Evolutionary conservation across 352 stramenopile genomes (phyloP), one percentile per base, ranked within the genome.

Genomic region (Thalassiosira hispida): DNA sequence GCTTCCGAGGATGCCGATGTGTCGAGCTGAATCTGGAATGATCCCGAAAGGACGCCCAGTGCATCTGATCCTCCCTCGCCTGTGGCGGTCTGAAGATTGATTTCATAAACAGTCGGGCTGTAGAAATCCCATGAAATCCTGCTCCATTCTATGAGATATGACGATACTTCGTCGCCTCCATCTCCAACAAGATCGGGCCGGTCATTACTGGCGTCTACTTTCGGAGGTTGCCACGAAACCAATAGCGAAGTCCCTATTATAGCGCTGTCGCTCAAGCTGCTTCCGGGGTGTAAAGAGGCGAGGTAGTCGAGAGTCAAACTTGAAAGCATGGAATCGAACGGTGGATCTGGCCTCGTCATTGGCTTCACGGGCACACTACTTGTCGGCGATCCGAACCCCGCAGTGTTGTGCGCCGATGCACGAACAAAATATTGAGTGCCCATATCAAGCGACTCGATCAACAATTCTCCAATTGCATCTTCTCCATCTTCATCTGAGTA

Each of bases 111-210:
- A 16, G 67, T 70, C 18, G 71, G 72, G 23, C 35, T 80, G 42
- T 74, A 88, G 11, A 68, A 81, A 0, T 86, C 67, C 76, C 95
- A 98, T 40, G 93, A 85, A 1, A 79, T 80, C n/a, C 93, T 90
- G 12, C 88, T 95, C 96, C 96, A 98, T 66, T 99, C 97, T 7
- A 99, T 87, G 7, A 98, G 79, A 73, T 98, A 99, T 55, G 94
- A 90, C 0, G 90, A 91, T 40, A 98, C 86, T 1, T 66, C 25
- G 4, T 92, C 92, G 8, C 96, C 96, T n/a, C 96, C 96, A 27
- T 92, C 75, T 57, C 95, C 95, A 25, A 96, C 93, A 7, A 91
- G 16, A 65, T 98, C 95, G 33, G 76, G 76, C 40, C 80, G 46
- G 0, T 73, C 71, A 38, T 81, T 62, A 90, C 90, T 60, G 68